Base-by-base conservation (phyloP, 2,329 filamentous ascomycete genomes). In the Erysiphe pulchra region DNA sequence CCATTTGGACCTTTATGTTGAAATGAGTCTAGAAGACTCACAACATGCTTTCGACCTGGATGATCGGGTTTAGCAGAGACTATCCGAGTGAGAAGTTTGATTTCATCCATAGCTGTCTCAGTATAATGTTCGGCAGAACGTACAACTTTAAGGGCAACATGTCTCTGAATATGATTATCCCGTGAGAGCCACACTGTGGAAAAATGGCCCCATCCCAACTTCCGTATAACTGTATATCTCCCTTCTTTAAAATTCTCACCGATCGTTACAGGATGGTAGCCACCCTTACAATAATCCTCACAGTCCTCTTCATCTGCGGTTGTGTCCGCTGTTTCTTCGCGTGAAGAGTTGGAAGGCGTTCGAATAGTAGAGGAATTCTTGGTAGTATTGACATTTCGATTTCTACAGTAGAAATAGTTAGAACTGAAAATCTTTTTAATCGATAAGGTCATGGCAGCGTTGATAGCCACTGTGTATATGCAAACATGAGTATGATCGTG, bases 251-350 rank as follows among this genome's bases (percentile, higher is more conserved):
- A 95, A 58, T 85, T 80, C 65, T 98, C 90, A 56, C 90, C 90
- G 49, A 95, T 80, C 56, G 76, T 72, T 44, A 98, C 90, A 2
- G 90, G 90, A 60, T 98, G 90, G 63, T 95, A 98, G 49, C 90
- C 90, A 57, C 90, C 90, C 65, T 95, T 95, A 73, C 87, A 94
- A 67, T 98, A 98, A 63, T 98, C 90, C 64, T 95, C 87, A 42
- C 84, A 93, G 63, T 98, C 90, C 65, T 98, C 90, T 65, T 98
- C 90, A 60, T 95, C 90, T 58, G 86, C 87, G 36, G 87, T 92
- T 60, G 90, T 86, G 57, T 94, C 86, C 62, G 80, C 75, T 54
- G 74, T 71, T 60, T 93, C 86, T 63, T 87, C 85, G 54, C 75
- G 77, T 42, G 81, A 82, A 43, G 79, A 79, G 46, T 82, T 79